A percentile compares a stretch with the other conserved stretches of the same genome.
These are phyloP conservation scores for Phytophthora pluvialis DNA, from an alignment of 352 stramenopile species.

Conservation along the genomic window DNA sequence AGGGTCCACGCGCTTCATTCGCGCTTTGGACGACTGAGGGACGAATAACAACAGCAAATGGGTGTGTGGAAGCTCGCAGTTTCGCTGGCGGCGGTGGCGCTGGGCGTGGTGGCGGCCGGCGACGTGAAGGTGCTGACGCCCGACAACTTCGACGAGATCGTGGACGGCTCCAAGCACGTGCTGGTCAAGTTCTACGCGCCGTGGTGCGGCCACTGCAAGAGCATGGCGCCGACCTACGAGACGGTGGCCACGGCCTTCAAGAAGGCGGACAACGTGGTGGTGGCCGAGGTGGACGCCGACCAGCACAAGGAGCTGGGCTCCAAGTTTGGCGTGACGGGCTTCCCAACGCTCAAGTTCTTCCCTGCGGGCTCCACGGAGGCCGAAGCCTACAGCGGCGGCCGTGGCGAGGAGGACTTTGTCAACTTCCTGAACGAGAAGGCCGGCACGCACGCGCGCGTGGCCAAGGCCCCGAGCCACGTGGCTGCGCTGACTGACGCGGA, in stretches of 20 bases:
- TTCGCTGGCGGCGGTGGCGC: constrained; percentile 49
- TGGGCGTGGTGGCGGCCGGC: constrained; percentile 61
- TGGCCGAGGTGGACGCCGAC: constrained; percentile 92
- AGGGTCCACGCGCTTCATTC: constrained; percentile 33
- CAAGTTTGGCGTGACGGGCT: constrained; percentile 91
- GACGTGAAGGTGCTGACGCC: constrained; percentile 84
- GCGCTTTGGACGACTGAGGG: constrained; percentile 29
- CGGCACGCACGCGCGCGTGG: constrained; percentile 72
- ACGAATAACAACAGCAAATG: constrained; percentile 21
- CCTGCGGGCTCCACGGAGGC: constrained; percentile 73
- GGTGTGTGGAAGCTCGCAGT: constrained; percentile 71
- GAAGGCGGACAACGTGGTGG: constrained; percentile 83
- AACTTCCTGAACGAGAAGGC: constrained; percentile 82
- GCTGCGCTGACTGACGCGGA: constrained; percentile 59
- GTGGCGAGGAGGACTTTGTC: constrained; percentile 83
- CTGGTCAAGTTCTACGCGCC: constrained; percentile 92
- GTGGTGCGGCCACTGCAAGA: constrained; percentile 94
- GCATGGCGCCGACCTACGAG: constrained; percentile 79
- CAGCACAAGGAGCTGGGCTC: constrained; percentile 79
- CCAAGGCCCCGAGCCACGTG: constrained; percentile 75
- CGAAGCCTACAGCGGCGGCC: constrained; percentile 89
- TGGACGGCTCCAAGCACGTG: constrained; percentile 87
- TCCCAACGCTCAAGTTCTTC: constrained; percentile 95
- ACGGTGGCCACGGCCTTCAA: constrained; percentile 90
- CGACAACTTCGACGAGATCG: constrained; percentile 82